Evolutionary conservation across 257 asterid genomes (phyloP).

Genomic region (Gardenia jasminoides): DNA sequence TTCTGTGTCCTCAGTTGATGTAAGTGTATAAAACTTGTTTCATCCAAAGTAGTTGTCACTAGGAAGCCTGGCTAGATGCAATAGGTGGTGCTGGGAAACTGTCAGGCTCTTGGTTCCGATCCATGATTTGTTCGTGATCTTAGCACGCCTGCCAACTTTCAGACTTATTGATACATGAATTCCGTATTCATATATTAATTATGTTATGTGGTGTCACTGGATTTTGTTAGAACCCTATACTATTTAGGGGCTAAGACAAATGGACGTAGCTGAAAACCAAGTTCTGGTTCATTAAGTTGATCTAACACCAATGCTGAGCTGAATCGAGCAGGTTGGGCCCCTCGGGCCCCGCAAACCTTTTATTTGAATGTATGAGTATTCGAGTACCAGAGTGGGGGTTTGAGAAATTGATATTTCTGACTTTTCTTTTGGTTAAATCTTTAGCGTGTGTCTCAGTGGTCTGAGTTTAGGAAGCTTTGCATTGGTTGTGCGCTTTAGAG

Average conservation of each 20-base stretch:
- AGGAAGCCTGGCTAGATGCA: not conserved
- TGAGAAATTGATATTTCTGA: not conserved
- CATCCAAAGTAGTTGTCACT: not conserved
- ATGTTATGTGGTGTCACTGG: not conserved
- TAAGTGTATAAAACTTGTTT: not conserved
- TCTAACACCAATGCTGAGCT: not conserved
- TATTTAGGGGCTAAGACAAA: not conserved
- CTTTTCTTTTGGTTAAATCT: not conserved
- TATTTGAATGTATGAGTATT: not conserved
- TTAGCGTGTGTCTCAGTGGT: not conserved
- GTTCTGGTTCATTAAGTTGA: not conserved
- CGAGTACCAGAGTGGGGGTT: not conserved
- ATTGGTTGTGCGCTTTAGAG: not conserved
- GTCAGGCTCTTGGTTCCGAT: not conserved
- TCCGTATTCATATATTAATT: not conserved
- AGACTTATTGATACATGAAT: not conserved
- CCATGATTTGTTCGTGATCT: not conserved
- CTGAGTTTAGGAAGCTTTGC: not conserved
- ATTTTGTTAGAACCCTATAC: not conserved
- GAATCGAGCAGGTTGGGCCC: not conserved
- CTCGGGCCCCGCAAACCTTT: too few relatives aligned
- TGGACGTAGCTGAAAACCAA: not conserved
- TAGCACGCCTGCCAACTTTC: not conserved
- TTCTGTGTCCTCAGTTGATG: not conserved
- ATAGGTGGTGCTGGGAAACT: not conserved